These are phyloP conservation scores for Talaromyces sp. DNA, from an alignment of 2,329 filamentous ascomycete genomes.

Conservation along the genomic window DNA sequence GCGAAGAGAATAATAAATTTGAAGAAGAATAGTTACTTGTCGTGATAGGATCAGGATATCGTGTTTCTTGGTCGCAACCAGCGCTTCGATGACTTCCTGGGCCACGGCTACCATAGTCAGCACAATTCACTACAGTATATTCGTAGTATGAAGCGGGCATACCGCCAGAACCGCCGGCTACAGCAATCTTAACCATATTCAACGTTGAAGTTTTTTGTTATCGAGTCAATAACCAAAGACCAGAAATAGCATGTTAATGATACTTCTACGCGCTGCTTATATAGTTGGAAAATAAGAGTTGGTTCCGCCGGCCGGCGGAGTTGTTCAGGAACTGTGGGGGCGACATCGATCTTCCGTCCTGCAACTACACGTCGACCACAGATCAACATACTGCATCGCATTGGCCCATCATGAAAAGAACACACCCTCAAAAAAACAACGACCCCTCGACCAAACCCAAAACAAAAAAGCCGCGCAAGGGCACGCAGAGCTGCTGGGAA, in stretches of 20 bases:
- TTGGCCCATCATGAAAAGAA: background rate
- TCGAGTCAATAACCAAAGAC: background rate
- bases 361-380: background rate
- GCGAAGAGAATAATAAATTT: background rate
- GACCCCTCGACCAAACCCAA: background rate
- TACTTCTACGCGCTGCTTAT: background rate
- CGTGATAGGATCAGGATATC: background rate
- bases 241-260: background rate
- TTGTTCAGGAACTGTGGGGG: constrained; percentile 2
- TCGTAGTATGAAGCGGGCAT: background rate
- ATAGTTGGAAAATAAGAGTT: background rate
- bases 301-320: background rate
- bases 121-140: background rate
- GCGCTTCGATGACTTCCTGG: background rate
- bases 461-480: constrained; percentile 11
- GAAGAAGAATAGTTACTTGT: background rate
- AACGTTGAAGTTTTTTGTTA: background rate
- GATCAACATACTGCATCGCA: background rate
- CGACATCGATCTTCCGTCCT: background rate
- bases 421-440: too few relatives aligned
- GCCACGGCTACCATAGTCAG: background rate
- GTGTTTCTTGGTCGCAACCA: background rate
- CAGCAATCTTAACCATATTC: constrained; percentile 4
- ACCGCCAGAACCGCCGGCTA: constrained; percentile 6
- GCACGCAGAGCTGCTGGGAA: constrained; percentile 9